Evolutionary conservation across 2,329 filamentous ascomycete genomes (phyloP).

Genomic region (Penicillium olsonii): DNA sequence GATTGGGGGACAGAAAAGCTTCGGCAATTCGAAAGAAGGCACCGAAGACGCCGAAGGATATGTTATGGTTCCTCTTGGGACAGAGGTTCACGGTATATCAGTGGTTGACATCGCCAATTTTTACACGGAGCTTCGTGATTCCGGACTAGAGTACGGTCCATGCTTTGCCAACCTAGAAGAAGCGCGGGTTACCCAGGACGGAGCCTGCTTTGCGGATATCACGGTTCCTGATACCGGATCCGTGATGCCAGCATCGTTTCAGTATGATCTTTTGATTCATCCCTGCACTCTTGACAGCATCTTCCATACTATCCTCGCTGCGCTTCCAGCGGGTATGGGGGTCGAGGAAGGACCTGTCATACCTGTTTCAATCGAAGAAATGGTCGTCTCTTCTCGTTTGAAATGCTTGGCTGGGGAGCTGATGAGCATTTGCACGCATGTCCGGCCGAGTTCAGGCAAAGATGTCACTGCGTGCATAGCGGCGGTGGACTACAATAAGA

Average conservation of each 20-base stretch:
- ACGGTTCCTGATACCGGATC: slow-evolving; percentile 27
- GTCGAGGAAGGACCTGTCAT: slow-evolving; percentile 18
- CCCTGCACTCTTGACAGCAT: slow-evolving; percentile 35
- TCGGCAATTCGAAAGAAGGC: neutral
- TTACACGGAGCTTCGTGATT: slow-evolving; percentile 24
- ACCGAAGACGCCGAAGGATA: neutral
- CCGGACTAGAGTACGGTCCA: slow-evolving; percentile 33
- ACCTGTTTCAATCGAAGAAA: slow-evolving; percentile 25
- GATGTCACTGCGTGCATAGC: slow-evolving; percentile 18
- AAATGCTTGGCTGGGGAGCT: slow-evolving; percentile 6
- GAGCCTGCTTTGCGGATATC: slow-evolving; percentile 21
- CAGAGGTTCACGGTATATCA: slow-evolving; percentile 7
- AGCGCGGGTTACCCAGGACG: slow-evolving; percentile 10
- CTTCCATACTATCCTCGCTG: slow-evolving; percentile 31
- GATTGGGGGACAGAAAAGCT: neutral
- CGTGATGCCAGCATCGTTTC: slow-evolving; percentile 30
- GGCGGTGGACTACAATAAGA: slow-evolving; percentile 1
- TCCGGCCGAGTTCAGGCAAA: neutral
- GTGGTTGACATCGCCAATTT: slow-evolving; percentile 24
- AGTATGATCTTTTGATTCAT: slow-evolving; percentile 31
- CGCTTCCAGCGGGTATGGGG: slow-evolving; percentile 12
- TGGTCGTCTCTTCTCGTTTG: slow-evolving; percentile 15
- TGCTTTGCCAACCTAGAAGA: slow-evolving; percentile 27
- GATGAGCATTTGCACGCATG: slow-evolving; percentile 14
- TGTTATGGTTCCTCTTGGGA: neutral